Evolutionary conservation across 768 basidiomycete species (phyloP).

Genomic region (Boletus subparvulus): DNA sequence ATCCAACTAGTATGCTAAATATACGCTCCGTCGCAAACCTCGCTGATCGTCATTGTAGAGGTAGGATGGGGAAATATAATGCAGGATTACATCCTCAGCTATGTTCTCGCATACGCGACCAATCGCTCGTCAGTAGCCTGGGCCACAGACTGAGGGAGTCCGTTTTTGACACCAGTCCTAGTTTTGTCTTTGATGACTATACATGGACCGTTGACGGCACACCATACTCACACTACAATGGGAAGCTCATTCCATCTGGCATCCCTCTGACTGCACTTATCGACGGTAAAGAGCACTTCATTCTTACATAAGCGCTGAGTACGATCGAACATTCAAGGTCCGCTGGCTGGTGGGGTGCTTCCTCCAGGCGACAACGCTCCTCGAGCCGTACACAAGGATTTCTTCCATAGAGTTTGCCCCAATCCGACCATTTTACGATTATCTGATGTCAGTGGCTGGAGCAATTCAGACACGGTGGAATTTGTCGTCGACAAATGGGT

Average conservation of each 20-base stretch:
- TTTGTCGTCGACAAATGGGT: slow-evolving; percentile 37
- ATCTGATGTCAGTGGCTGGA: slow-evolving; percentile 23
- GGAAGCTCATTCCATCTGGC: slow-evolving; percentile 36
- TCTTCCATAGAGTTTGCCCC: slow-evolving; percentile 39
- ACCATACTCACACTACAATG: slow-evolving; percentile 36
- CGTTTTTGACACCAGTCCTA: slow-evolving; percentile 8
- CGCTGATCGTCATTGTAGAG: slow-evolving; percentile 17
- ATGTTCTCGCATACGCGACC: slow-evolving; percentile 33
- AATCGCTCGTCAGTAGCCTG: slow-evolving; percentile 34
- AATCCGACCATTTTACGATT: slow-evolving; percentile 34
- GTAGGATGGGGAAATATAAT: slow-evolving; percentile 40
- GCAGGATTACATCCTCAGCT: slow-evolving; percentile 38
- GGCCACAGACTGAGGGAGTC: background rate
- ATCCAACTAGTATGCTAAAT: slow-evolving; percentile 27
- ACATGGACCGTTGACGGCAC: slow-evolving; percentile 37
- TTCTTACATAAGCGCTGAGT: background rate
- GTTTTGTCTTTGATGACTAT: slow-evolving; percentile 44
- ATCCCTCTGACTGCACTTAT: slow-evolving; percentile 39
- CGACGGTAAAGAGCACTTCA: slow-evolving; percentile 23
- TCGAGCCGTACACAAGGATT: slow-evolving; percentile 36
- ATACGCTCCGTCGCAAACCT: background rate
- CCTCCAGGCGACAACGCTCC: slow-evolving; percentile 30
- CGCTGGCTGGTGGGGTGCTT: slow-evolving; percentile 39
- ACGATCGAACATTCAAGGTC: slow-evolving; percentile 25
- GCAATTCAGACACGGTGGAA: slow-evolving; percentile 24